Evolutionary conservation across 805 yeast genomes (phyloP).

Genomic region (Yamadazyma nakazawae): DNA sequence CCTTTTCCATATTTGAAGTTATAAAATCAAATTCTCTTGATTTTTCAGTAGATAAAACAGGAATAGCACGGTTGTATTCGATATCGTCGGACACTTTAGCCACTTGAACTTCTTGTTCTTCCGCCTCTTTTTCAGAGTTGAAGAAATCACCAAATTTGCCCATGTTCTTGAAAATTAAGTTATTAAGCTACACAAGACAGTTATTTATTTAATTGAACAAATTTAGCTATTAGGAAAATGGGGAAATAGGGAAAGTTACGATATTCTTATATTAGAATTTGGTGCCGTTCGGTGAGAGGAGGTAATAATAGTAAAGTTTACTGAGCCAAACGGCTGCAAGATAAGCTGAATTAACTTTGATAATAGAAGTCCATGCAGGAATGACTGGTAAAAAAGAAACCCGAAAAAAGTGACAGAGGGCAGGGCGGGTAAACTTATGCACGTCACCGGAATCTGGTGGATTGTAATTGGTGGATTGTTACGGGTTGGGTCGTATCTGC

Average conservation of each 20-base stretch:
- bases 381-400: too few relatives aligned
- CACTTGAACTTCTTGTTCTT: background rate
- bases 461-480: too few relatives aligned
- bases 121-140: slow-evolving; percentile 5
- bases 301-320: background rate
- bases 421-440: too few relatives aligned
- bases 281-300: slow-evolving; percentile 2
- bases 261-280: background rate
- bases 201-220: too few relatives aligned
- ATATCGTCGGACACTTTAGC: slow-evolving; percentile 3
- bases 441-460: too few relatives aligned
- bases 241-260: background rate
- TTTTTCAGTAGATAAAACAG: slow-evolving; percentile 5
- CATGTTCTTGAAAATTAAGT: slow-evolving; percentile 2
- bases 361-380: background rate
- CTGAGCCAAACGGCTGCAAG: background rate
- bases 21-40: slow-evolving; percentile 34
- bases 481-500: too few relatives aligned
- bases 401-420: too few relatives aligned
- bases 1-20: slow-evolving; percentile 23
- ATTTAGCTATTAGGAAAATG: too few relatives aligned
- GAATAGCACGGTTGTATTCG: background rate
- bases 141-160: slow-evolving; percentile 8
- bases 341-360: background rate
- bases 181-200: too few relatives aligned